Evolutionary conservation across 2,329 filamentous ascomycete species (phyloP).

Genomic region (Phaeophleospora eucalypticola): DNA sequence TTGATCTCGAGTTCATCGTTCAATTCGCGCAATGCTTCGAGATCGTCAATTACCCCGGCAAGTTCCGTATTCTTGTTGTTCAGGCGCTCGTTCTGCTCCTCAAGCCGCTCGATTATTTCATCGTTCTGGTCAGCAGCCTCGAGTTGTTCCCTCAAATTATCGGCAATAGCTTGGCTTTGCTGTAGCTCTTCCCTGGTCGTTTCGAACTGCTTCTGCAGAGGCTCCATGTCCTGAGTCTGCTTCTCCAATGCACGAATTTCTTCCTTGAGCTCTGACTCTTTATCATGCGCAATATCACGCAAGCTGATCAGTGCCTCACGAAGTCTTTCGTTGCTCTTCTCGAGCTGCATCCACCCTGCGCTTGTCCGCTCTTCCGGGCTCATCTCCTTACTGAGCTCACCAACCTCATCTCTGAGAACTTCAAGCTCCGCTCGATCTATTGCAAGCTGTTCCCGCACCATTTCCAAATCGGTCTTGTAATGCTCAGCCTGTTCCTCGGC

Average conservation of each 20-base stretch:
- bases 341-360: slow-evolving; percentile 85
- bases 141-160: slow-evolving; percentile 85
- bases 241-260: slow-evolving; percentile 46
- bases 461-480: slow-evolving; percentile 73
- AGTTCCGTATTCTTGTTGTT: slow-evolving; percentile 80
- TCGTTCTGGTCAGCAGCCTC: slow-evolving; percentile 75
- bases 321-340: slow-evolving; percentile 82
- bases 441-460: slow-evolving; percentile 69
- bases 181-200: slow-evolving; percentile 68
- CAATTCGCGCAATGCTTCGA: slow-evolving; percentile 85
- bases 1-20: slow-evolving; percentile 93
- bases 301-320: slow-evolving; percentile 79
- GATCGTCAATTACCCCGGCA: slow-evolving; percentile 74
- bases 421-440: slow-evolving; percentile 86
- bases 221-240: slow-evolving; percentile 41
- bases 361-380: slow-evolving; percentile 81
- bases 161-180: slow-evolving; percentile 68
- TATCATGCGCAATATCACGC: slow-evolving; percentile 80
- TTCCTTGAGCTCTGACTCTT: slow-evolving; percentile 72
- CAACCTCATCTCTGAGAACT: slow-evolving; percentile 80
- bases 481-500: slow-evolving; percentile 88
- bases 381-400: slow-evolving; percentile 78
- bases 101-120: slow-evolving; percentile 88
- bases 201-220: slow-evolving; percentile 58
- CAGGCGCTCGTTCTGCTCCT: slow-evolving; percentile 79